Evolutionary conservation across 148 eudicot genomes (phyloP).

Genomic region (Spergularia marina): DNA sequence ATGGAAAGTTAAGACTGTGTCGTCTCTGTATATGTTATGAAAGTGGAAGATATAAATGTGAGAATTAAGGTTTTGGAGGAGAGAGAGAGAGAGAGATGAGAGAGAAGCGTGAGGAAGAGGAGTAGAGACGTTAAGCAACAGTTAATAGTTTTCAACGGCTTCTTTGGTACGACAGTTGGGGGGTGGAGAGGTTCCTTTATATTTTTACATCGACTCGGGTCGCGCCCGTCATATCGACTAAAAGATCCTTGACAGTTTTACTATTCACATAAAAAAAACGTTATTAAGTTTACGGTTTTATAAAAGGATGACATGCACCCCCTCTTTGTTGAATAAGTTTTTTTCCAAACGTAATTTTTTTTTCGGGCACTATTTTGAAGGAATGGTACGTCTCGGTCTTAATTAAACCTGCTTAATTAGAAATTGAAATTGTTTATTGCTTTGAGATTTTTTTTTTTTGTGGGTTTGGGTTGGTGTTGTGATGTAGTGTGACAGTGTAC

Average conservation of each 20-base stretch:
- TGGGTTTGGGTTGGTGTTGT: neutral
- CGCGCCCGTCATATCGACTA: too few species aligned
- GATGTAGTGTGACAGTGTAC: too few species aligned
- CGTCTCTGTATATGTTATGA: neutral
- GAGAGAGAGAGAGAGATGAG: constrained; percentile 11
- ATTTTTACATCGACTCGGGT: neutral
- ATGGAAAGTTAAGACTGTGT: neutral
- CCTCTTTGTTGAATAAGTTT: too few species aligned
- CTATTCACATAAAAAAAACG: too few species aligned
- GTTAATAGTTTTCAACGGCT: constrained; percentile 30
- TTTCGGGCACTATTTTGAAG: too few species aligned
- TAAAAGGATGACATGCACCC: too few species aligned
- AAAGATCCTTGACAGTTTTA: too few species aligned
- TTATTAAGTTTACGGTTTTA: too few species aligned
- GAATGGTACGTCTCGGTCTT: too few species aligned
- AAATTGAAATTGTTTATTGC: neutral
- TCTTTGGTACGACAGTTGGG: constrained; percentile 30
- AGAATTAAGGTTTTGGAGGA: neutral
- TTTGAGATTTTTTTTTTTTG: neutral
- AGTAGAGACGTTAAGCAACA: constrained; percentile 29
- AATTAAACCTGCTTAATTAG: too few species aligned
- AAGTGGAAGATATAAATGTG: neutral
- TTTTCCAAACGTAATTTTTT: too few species aligned
- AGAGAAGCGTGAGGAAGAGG: constrained; percentile 25
- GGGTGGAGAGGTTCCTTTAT: neutral